Percentiles rank a stretch among this genome's conserved stretches.
phyloP scores from a whole-genome alignment of 495 filamentous ascomycete genomes.

The Penicillium paradoxum region DNA sequence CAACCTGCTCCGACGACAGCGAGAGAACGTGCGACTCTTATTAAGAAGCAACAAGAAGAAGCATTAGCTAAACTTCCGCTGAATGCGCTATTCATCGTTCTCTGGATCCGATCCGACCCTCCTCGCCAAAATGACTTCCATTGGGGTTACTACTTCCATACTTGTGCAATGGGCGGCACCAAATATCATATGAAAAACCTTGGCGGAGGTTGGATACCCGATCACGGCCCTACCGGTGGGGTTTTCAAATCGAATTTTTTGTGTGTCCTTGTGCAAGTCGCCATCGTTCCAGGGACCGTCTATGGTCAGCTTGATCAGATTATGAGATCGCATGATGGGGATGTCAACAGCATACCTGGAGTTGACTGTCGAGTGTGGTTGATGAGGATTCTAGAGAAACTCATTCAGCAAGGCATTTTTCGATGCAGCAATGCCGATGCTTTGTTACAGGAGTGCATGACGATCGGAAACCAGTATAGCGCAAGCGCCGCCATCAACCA shows the following conservation, averaged over 20 bases:
- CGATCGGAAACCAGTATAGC: constrained; percentile 9
- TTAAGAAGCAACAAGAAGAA: no score
- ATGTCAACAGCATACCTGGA: constrained; percentile 14
- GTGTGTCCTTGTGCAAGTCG: constrained; percentile 11
- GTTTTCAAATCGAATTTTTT: constrained; percentile 18
- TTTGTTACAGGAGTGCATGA: constrained; percentile 10
- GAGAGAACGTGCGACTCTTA: no score
- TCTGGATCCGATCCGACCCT: no score
- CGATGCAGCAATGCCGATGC: constrained; percentile 8
- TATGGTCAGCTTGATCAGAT: constrained; percentile 9
- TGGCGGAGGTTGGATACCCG: constrained; percentile 16
- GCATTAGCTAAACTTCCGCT: no score
- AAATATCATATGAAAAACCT: constrained; percentile 17
- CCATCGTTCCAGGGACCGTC: not conserved
- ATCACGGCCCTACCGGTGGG: constrained; percentile 10
- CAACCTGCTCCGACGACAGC: no score
- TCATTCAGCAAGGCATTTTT: constrained; percentile 9
- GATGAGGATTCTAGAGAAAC: constrained; percentile 10
- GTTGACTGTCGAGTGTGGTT: constrained; percentile 21
- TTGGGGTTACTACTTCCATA: constrained; percentile 19
- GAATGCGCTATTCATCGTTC: no score
- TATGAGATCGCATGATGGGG: constrained; percentile 13
- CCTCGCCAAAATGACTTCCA: constrained; percentile 14
- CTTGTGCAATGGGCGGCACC: constrained; percentile 1
- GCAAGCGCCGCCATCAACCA: constrained; percentile 12